Evolutionary conservation across 176 grass and related monocot species (phyloP).

Genomic region (Oryza brachyantha): DNA sequence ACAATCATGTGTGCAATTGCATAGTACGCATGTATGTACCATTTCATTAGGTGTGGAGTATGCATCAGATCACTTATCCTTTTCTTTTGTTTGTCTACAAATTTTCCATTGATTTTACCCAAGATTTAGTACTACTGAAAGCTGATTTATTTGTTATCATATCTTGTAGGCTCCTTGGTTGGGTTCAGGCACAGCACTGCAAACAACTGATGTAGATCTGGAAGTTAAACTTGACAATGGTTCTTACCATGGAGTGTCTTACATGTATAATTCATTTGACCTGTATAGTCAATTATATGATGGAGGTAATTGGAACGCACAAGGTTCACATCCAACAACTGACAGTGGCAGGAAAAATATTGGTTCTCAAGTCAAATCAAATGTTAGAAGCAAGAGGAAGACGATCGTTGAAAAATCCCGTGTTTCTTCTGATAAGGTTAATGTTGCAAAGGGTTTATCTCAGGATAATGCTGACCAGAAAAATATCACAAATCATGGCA

Average conservation of each 20-base stretch:
- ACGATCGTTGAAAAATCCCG: constrained; percentile 38
- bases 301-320: constrained; percentile 53
- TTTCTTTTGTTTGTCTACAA: not conserved
- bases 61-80: constrained; percentile 14
- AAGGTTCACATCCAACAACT: constrained; percentile 41
- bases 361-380: constrained; percentile 38
- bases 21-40: not conserved
- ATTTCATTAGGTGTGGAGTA: not conserved
- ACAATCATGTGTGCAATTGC: not conserved
- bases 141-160: constrained; percentile 35
- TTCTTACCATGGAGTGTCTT: constrained; percentile 43
- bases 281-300: constrained; percentile 78
- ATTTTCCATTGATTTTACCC: not conserved
- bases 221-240: constrained; percentile 30
- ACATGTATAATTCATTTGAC: constrained; percentile 63
- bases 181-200: constrained; percentile 22
- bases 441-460: constrained; percentile 31
- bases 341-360: constrained; percentile 47
- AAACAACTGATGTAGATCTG: constrained; percentile 20
- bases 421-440: constrained; percentile 40
- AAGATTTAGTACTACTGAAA: not conserved
- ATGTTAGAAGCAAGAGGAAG: constrained; percentile 55
- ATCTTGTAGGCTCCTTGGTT: constrained; percentile 53
- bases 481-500: constrained; percentile 42
- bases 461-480: constrained; percentile 36